Base-by-base conservation (phyloP, 805 yeast genomes). In the Brettanomyces custersianus region DNA sequence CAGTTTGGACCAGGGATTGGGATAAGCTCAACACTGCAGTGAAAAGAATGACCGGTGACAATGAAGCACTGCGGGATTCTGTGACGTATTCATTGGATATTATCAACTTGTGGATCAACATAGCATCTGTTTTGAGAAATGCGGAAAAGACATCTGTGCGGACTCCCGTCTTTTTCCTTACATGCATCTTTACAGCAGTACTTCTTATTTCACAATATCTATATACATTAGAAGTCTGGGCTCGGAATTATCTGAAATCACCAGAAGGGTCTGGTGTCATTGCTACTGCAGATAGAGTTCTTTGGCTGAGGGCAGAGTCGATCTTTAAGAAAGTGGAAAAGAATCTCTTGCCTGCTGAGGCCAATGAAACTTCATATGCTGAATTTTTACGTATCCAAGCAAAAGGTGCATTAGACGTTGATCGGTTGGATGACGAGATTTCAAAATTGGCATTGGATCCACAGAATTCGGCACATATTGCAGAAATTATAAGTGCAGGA, bases 111-210 rank as follows among this genome's bases (percentile, higher is more conserved):
- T 82, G 92, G 94, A 73, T 74, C 33, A 80, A 76, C 42, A 74
- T 79, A 34, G 76, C 79, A n/a, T 70, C 80, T 3, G 72, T 76
- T 34, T 70, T 70, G 20, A 70, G 72, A 35, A 80, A 79, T 51
- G 77, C 81, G 1, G 78, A 74, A 43, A 72, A 74, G 50, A 74
- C 82, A 0, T 74, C 84, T 1, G 67, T 80, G 22, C 63, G 86
- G 43, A 80, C 90, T 0, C 92, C 92, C 2, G 80, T 80, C 20
- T 80, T 79, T 53, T 78, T 82, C 48, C 68, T 80, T 21, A 76
- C 86, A 1, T 77, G 86, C 51, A 68, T 80, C 20, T 79, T 79
- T 48, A 71, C 80, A 1, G 63, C 86, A 2, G 60, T 77, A 10
- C 57, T 80, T 36, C 59, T 81, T 24, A 66, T 80, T 35, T 72